These are phyloP conservation scores for Xylaria sp. DNA, from an alignment of 2,329 filamentous ascomycete species.

Conservation along the genomic window DNA sequence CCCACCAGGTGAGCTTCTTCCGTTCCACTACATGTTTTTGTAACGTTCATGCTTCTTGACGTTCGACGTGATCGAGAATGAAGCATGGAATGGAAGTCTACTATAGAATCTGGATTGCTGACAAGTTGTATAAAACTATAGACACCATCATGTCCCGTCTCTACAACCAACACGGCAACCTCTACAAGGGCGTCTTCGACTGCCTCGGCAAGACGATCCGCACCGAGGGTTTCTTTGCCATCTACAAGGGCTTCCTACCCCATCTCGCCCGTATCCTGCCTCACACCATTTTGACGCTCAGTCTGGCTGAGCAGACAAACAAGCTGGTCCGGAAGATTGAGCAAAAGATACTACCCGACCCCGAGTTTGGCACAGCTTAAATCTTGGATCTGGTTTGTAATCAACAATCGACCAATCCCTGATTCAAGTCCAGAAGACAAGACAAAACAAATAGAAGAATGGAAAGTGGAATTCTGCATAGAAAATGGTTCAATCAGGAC, in stretches of 20 bases:
- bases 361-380: constrained; percentile 32
- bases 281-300: constrained; percentile 90
- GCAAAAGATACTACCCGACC: constrained; percentile 44
- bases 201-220: constrained; percentile 85
- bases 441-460: neutral
- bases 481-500: neutral
- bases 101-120: neutral
- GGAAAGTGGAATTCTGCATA: neutral
- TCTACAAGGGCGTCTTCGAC: constrained; percentile 92
- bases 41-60: neutral
- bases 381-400: neutral
- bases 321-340: constrained; percentile 83
- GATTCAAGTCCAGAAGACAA: too few relatives aligned
- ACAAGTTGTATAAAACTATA: constrained; percentile 22
- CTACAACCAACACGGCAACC: constrained; percentile 97
- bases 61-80: neutral
- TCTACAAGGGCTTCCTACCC: constrained; percentile 97
- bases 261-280: constrained; percentile 91
- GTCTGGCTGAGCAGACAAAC: constrained; percentile 93
- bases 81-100: neutral
- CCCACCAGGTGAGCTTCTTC: constrained; percentile 63
- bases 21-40: neutral
- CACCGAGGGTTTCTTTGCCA: constrained; percentile 84
- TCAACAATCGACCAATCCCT: too few relatives aligned
- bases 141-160: constrained; percentile 98